Percentiles rank a stretch among this genome's conserved stretches.
Evolutionary conservation across 345 rosid genomes (phyloP).

Genomic region (Aquilaria sinensis): DNA sequence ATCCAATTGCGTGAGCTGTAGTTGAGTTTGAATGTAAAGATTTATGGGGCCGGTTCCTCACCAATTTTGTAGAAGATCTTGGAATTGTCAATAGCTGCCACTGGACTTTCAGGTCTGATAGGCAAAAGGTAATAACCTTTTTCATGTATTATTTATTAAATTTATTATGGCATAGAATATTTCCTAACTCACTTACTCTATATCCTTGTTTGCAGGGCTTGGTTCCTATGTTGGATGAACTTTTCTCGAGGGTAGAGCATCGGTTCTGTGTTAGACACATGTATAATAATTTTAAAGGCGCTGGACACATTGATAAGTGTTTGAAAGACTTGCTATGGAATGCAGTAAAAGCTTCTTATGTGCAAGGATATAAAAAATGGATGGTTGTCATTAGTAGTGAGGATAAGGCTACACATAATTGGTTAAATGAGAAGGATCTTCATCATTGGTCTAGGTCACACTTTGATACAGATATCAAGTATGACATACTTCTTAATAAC

Average conservation of each 20-base stretch:
- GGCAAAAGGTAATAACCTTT: not conserved
- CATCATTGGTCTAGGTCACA: not conserved
- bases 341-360: not conserved
- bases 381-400: not conserved
- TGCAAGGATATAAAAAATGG: not conserved
- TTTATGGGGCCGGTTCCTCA: not conserved
- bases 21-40: not conserved
- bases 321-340: not conserved
- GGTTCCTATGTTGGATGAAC: not conserved
- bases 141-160: not conserved
- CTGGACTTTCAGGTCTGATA: not conserved
- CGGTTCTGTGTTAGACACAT: not conserved
- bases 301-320: not conserved
- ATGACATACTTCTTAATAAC: not conserved
- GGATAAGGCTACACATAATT: not conserved
- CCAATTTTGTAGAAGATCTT: not conserved
- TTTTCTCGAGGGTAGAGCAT: not conserved
- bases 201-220: not conserved
- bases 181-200: not conserved
- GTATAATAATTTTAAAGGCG: not conserved
- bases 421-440: not conserved
- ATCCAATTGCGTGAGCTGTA: not conserved
- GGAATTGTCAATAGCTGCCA: not conserved
- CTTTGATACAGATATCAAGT: no score
- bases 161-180: not conserved